A percentile compares a stretch with the other conserved stretches of the same genome.
These are phyloP conservation scores for Dichomitus squalens DNA, from an alignment of 1,284 basidiomycete species.

Conservation along the genomic window DNA sequence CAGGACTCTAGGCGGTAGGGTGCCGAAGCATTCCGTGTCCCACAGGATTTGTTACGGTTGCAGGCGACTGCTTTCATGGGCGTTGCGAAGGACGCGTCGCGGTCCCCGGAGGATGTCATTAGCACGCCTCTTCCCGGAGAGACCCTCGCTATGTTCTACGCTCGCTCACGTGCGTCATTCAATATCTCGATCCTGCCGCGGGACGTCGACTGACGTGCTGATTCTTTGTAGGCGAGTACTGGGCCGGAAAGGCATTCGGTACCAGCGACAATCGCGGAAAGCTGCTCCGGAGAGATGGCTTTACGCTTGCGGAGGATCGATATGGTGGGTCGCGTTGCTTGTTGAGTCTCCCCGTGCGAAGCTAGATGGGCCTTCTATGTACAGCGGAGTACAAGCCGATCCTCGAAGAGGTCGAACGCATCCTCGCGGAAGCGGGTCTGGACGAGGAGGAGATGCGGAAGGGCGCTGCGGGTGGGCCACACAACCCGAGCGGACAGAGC, in stretches of 20 bases:
- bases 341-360: background rate
- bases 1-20: background rate
- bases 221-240: constrained; percentile 64
- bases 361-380: background rate
- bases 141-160: constrained; percentile 84
- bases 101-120: constrained; percentile 73
- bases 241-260: constrained; percentile 75
- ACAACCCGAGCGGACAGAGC: constrained; percentile 44
- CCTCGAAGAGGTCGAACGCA: constrained; percentile 81
- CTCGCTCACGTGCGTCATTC: constrained; percentile 64
- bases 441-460: constrained; percentile 81
- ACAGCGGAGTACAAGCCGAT: constrained; percentile 76
- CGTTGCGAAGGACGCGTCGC: constrained; percentile 64
- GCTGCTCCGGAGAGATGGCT: constrained; percentile 77
- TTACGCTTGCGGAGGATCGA: constrained; percentile 67
- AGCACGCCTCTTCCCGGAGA: constrained; percentile 91
- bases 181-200: background rate
- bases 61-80: constrained; percentile 77
- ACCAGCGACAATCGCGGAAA: constrained; percentile 77
- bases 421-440: constrained; percentile 83
- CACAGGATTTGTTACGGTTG: constrained; percentile 55
- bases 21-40: background rate
- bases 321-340: constrained; percentile 32
- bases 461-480: constrained; percentile 46
- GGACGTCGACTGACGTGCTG: background rate